These are phyloP conservation scores for Aspergillus luchuensis DNA, from an alignment of 2,329 filamentous ascomycete species.

Conservation along the genomic window DNA sequence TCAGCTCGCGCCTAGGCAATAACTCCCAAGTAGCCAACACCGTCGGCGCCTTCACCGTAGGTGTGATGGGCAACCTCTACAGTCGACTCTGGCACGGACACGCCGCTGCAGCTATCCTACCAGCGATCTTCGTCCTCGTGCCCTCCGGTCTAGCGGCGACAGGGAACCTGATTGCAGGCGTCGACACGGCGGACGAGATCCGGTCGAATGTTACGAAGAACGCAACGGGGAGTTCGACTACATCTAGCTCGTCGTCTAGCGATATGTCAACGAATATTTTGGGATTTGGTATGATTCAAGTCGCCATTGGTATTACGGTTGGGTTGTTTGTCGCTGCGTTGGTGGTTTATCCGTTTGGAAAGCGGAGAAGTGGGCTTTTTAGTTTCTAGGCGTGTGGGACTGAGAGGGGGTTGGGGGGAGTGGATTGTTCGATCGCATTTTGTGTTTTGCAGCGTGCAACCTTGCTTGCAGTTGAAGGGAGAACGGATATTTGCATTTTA, in stretches of 20 bases:
- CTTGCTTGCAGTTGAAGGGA: neutral
- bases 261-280: constrained; percentile 47
- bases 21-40: constrained; percentile 68
- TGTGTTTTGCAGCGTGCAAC: neutral
- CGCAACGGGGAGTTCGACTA: neutral
- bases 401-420: too few relatives aligned
- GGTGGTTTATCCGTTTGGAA: constrained; percentile 50
- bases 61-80: constrained; percentile 78
- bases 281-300: constrained; percentile 51
- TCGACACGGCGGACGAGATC: constrained; percentile 60
- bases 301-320: constrained; percentile 51
- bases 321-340: constrained; percentile 50
- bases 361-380: constrained; percentile 49
- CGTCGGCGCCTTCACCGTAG: constrained; percentile 72
- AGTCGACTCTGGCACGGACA: constrained; percentile 71
- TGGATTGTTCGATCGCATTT: neutral
- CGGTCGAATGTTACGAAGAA: constrained; percentile 29
- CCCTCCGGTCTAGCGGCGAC: constrained; percentile 60
- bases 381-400: constrained; percentile 37
- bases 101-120: constrained; percentile 79
- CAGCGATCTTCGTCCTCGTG: constrained; percentile 75
- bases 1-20: constrained; percentile 67
- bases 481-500: neutral
- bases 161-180: constrained; percentile 58
- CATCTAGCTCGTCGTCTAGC: neutral